Percentiles rank a stretch among this genome's conserved stretches.
phyloP scores from a whole-genome alignment of 331 rosid genomes.

The Cucumis variabilis region DNA sequence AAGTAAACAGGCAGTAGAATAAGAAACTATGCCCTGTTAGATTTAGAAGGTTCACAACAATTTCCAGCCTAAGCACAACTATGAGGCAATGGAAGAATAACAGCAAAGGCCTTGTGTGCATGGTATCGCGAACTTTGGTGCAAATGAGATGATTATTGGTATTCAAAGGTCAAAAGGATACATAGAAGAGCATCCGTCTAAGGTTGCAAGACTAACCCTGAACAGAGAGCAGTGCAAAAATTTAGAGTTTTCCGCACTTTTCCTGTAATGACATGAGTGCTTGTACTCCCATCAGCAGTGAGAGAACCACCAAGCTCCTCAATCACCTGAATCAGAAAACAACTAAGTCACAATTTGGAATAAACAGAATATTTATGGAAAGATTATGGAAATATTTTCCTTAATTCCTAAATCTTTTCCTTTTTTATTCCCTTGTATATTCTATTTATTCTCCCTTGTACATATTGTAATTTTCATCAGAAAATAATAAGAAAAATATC shows the following conservation, averaged over 20 bases:
- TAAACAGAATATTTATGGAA: background rate
- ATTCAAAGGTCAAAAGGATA: background rate
- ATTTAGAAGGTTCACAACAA: constrained; percentile 1
- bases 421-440: too few relatives aligned
- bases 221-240: constrained; percentile 87
- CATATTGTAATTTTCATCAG: too few relatives aligned
- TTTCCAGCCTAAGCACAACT: background rate
- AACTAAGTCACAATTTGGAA: background rate
- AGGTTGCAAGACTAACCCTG: constrained; percentile 73
- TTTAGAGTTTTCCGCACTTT: constrained; percentile 83
- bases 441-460: too few relatives aligned
- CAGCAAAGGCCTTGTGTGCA: background rate
- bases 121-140: background rate
- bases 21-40: background rate
- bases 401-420: too few relatives aligned
- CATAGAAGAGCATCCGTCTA: constrained; percentile 20
- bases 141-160: constrained; percentile 17
- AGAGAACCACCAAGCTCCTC: constrained; percentile 81
- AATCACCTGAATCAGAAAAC: constrained; percentile 63
- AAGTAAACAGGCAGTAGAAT: background rate
- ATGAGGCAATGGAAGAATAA: background rate
- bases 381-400: too few relatives aligned
- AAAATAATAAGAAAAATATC: too few relatives aligned
- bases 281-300: constrained; percentile 60
- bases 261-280: constrained; percentile 91